phyloP scores from a whole-genome alignment of 805 yeast genomes.

The Spathaspora hagerdaliae region DNA sequence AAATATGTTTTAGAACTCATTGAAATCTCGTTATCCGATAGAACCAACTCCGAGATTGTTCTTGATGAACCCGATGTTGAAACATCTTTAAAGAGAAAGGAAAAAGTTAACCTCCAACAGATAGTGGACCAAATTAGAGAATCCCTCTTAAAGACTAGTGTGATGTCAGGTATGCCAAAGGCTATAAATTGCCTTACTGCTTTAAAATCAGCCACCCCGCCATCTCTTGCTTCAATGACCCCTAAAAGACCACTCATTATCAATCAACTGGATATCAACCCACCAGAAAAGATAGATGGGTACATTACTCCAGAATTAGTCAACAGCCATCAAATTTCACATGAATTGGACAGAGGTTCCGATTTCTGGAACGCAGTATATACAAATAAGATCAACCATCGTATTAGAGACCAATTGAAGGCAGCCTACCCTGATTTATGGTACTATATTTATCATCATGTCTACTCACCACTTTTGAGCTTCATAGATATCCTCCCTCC shows the following conservation, averaged over 20 bases:
- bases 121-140: slow-evolving; percentile 59
- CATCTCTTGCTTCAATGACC: slow-evolving; percentile 14
- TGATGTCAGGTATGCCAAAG: slow-evolving; percentile 75
- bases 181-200: slow-evolving; percentile 69
- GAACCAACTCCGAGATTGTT: not conserved
- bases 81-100: slow-evolving; percentile 2
- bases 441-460: slow-evolving; percentile 61
- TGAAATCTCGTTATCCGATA: slow-evolving; percentile 21
- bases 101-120: slow-evolving; percentile 17
- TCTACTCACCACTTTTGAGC: slow-evolving; percentile 71
- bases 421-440: slow-evolving; percentile 79
- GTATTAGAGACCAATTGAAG: slow-evolving; percentile 63
- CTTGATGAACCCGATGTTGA: slow-evolving; percentile 20
- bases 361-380: slow-evolving; percentile 68
- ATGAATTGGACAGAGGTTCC: slow-evolving; percentile 43
- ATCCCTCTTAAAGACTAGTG: slow-evolving; percentile 67
- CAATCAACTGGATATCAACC: not conserved
- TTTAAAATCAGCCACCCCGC: slow-evolving; percentile 63
- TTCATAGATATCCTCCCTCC: slow-evolving; percentile 55
- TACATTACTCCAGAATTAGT: slow-evolving; percentile 20
- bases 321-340: slow-evolving; percentile 17
- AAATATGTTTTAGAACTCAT: slow-evolving; percentile 24
- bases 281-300: slow-evolving; percentile 12
- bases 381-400: slow-evolving; percentile 56
- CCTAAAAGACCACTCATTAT: slow-evolving; percentile 22